Percentiles rank a stretch among this genome's conserved stretches.
phyloP scores from a whole-genome alignment of 1,139 yeast genomes.

The Magnusiomyces tetraspermus region DNA sequence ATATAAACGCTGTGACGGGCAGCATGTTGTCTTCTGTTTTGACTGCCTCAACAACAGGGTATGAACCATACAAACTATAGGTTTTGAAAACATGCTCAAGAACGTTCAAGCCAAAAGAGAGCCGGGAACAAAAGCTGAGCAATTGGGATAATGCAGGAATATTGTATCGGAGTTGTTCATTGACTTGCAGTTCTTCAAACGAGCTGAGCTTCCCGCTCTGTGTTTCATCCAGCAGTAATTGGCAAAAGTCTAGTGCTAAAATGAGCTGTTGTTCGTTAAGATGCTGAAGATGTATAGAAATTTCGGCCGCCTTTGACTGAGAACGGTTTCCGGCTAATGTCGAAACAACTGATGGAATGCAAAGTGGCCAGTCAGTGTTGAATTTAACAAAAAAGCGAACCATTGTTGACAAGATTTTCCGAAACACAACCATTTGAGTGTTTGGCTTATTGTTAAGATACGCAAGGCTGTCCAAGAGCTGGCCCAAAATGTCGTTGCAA shows the following conservation, averaged over 20 bases:
- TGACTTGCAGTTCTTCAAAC: conserved; percentile 6
- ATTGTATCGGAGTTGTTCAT: conserved; percentile 3
- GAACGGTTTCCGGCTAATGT: conserved; percentile 5
- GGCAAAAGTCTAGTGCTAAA: conserved; percentile 21
- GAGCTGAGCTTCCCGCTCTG: conserved; percentile 7
- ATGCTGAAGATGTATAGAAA: not conserved
- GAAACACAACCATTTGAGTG: conserved; percentile 25
- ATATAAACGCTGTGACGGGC: conserved; percentile 6
- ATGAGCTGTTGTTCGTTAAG: conserved; percentile 6
- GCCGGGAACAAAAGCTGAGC: not conserved
- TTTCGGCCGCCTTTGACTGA: not conserved
- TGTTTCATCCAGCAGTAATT: conserved; percentile 24
- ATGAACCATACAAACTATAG: conserved; percentile 9
- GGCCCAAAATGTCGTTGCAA: conserved; percentile 18
- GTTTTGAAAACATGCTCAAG: conserved; percentile 11
- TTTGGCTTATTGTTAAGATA: conserved; percentile 15
- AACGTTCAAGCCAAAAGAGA: not conserved
- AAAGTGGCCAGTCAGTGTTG: conserved; percentile 27
- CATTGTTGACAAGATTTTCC: conserved; percentile 31
- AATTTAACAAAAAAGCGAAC: conserved; percentile 28
- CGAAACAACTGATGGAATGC: conserved; percentile 18
- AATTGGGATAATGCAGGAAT: not conserved
- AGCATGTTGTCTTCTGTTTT: not conserved
- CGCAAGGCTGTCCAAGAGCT: conserved; percentile 25
- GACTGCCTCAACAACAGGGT: not conserved